Base-by-base conservation (phyloP, 371 early-diverging fungal genomes). In the Actinomucor elegans region DNA sequence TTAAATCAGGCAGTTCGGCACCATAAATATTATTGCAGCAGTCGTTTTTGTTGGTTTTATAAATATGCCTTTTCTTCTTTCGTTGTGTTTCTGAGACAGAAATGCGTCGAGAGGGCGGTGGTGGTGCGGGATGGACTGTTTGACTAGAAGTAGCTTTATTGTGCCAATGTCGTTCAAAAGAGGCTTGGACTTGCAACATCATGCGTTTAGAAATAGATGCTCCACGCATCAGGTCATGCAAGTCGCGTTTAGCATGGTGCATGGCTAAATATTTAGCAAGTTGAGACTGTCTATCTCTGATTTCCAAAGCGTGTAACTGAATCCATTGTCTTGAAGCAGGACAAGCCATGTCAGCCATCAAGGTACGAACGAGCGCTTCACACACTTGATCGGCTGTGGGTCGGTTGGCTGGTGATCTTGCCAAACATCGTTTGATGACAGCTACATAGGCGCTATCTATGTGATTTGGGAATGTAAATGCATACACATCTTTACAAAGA, bases 401-500 rank as follows among this genome's bases (percentile, higher is more conserved):
- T 10, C 62, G 21, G 9, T 32, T 27, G 1, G 35, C 7, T 0
- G 52, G 48, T 0, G 35, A 10, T 18, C 32, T 51, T 14, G 32
- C n/a, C 12, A 61, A 42, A 27, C 62, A 61, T 18, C n/a, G 28
- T 10, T 9, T 20, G 15, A 47, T 40, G 2, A 61, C 2, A 0
- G 33, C 27, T 40, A 37, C 26, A 37, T 61, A 61, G 9, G 37
- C 36, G 9, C 42, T 32, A 27, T 51, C 36, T 10, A 52, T 34
- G 4, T 41, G 32, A 20, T 38, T 29, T 15, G 48, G 12, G 3
- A 61, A 56, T 10, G 55, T 59, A 28, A 76, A 62, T n/a, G 60
- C 59, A 48, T 66, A 73, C 1, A 70, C 51, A 10, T 38, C 28
- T 1, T 65, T 64, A 32, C 60, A 67, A 2, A 73, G 55, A 29